Conservation (phyloP, 805 yeast genomes). For the Pichia eremophila region DNA sequence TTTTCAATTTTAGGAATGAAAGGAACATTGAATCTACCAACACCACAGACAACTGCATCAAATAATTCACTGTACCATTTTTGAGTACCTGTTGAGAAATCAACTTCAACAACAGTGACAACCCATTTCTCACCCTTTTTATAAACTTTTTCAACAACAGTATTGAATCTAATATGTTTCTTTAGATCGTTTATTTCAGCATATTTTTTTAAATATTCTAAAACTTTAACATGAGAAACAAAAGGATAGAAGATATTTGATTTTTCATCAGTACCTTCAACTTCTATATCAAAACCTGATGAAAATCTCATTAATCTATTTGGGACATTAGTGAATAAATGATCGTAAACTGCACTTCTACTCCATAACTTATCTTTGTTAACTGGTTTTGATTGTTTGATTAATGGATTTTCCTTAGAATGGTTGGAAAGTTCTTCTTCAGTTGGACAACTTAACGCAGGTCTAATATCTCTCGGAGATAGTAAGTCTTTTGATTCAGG, state of each 20-base stretch:
- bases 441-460: constrained; percentile 4
- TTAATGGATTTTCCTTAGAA: background rate
- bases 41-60: constrained; percentile 33
- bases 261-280: constrained; percentile 2
- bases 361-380: constrained; percentile 2
- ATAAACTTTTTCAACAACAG: constrained; percentile 25
- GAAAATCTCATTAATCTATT: constrained; percentile 30
- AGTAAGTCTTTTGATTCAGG: constrained; percentile 11
- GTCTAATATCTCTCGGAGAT: constrained; percentile 10
- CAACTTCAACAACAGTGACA: constrained; percentile 22
- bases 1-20: constrained; percentile 29
- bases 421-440: background rate
- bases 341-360: constrained; percentile 23
- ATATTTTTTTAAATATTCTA: constrained; percentile 12
- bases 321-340: constrained; percentile 34
- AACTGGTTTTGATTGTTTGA: constrained; percentile 18
- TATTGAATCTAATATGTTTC: constrained; percentile 25
- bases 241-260: constrained; percentile 15
- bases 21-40: constrained; percentile 35
- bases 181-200: constrained; percentile 20
- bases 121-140: constrained; percentile 26
- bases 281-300: constrained; percentile 20
- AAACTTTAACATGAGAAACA: constrained; percentile 14
- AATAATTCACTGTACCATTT: constrained; percentile 32
- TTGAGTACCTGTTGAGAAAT: constrained; percentile 32